Conservation (phyloP, 2,329 filamentous ascomycete genomes). For the Cladosporium sp. region DNA sequence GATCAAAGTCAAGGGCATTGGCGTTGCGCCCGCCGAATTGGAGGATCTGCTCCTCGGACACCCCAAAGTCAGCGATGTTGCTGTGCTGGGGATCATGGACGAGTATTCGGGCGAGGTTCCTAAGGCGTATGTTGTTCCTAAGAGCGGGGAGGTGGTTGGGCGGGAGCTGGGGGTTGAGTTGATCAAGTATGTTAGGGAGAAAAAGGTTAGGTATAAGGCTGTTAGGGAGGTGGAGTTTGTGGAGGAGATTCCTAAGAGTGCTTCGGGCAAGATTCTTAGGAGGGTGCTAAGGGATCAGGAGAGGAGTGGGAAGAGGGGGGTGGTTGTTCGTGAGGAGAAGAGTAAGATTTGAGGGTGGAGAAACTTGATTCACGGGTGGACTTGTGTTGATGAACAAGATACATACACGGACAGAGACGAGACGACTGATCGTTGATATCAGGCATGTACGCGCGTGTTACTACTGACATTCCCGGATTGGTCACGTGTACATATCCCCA, state of each 20-base stretch:
- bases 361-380: not conserved
- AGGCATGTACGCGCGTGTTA: too few species aligned
- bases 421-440: too few species aligned
- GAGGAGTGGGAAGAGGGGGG: constrained; percentile 27
- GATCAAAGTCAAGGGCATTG: constrained; percentile 61
- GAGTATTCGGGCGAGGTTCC: constrained; percentile 54
- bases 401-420: too few species aligned
- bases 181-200: constrained; percentile 56
- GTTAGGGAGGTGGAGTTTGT: constrained; percentile 62
- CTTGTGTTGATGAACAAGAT: too few species aligned
- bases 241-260: constrained; percentile 65
- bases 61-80: constrained; percentile 51
- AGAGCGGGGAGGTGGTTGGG: constrained; percentile 27
- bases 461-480: too few species aligned
- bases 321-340: constrained; percentile 32
- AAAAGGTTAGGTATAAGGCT: constrained; percentile 66
- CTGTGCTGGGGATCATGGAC: constrained; percentile 50
- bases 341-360: constrained; percentile 31
- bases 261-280: constrained; percentile 68
- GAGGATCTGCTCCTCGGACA: constrained; percentile 58
- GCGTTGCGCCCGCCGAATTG: constrained; percentile 57
- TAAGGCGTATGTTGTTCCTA: constrained; percentile 53
- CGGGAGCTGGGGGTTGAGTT: constrained; percentile 44
- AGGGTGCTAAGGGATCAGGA: constrained; percentile 51
- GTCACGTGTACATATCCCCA: too few species aligned